phyloP scores from a whole-genome alignment of 495 filamentous ascomycete genomes.

The Monascus purpureus region DNA sequence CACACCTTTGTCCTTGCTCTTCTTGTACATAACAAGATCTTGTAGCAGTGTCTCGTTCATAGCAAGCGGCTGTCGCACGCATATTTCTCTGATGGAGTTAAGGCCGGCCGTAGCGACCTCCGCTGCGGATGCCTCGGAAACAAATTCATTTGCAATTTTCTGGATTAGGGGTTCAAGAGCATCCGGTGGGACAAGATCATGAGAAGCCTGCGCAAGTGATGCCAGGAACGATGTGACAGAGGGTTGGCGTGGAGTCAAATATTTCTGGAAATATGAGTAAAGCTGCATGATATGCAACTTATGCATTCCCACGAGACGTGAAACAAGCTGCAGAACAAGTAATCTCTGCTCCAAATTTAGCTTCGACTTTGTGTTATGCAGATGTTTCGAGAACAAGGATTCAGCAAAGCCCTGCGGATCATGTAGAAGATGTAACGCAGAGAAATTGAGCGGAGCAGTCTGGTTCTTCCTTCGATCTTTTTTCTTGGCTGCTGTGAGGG shows the following conservation, averaged over 20 bases:
- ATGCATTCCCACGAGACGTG: slow-evolving; percentile 82
- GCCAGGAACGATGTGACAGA: slow-evolving; percentile 92
- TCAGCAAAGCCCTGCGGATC: slow-evolving; percentile 96
- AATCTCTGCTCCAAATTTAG: slow-evolving; percentile 86
- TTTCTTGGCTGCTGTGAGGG: slow-evolving; percentile 59
- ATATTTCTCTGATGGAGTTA: slow-evolving; percentile 90
- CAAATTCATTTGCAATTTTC: slow-evolving; percentile 97
- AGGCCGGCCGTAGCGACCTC: slow-evolving; percentile 88
- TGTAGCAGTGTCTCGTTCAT: slow-evolving; percentile 95
- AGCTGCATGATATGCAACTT: slow-evolving; percentile 75
- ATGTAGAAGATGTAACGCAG: slow-evolving; percentile 88
- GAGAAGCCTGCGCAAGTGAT: slow-evolving; percentile 79
- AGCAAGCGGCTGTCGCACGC: slow-evolving; percentile 77
- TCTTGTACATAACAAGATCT: slow-evolving; percentile 89
- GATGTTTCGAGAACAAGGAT: slow-evolving; percentile 74
- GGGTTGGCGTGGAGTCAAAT: slow-evolving; percentile 73
- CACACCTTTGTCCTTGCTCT: slow-evolving; percentile 94
- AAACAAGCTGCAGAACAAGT: slow-evolving; percentile 73
- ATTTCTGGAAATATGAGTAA: slow-evolving; percentile 79
- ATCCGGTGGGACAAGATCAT: slow-evolving; percentile 86
- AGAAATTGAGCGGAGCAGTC: slow-evolving; percentile 86
- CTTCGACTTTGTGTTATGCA: slow-evolving; percentile 74
- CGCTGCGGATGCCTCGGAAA: slow-evolving; percentile 81
- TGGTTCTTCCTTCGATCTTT: slow-evolving; percentile 80
- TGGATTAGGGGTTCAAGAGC: slow-evolving; percentile 79